Evolutionary conservation across 2,329 filamentous ascomycete genomes (phyloP).

Genomic region (Bipolaris bicolor): DNA sequence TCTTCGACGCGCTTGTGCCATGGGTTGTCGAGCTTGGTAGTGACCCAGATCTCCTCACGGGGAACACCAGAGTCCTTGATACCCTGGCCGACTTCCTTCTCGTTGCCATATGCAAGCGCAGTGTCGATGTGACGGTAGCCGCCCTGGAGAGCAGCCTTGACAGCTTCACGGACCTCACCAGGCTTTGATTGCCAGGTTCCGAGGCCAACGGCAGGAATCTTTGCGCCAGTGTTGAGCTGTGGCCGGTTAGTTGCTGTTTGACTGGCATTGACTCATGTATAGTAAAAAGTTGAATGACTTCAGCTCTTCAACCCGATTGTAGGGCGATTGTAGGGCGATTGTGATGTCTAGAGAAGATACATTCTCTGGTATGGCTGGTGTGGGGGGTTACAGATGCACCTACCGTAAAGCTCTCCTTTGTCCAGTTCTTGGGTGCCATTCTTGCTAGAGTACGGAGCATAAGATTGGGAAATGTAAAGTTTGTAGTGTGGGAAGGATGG

Average conservation of each 20-base stretch:
- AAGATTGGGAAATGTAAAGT: conserved; percentile 9
- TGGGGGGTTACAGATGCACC: not conserved
- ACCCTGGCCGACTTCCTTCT: conserved; percentile 72
- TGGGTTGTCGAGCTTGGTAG: conserved; percentile 83
- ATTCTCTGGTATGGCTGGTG: not conserved
- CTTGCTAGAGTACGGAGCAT: conserved; percentile 38
- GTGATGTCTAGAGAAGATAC: not conserved
- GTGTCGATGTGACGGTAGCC: conserved; percentile 82
- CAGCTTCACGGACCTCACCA: conserved; percentile 71
- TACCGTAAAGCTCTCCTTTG: conserved; percentile 45
- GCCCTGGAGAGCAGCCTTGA: conserved; percentile 69
- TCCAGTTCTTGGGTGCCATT: conserved; percentile 44
- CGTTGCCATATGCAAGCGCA: conserved; percentile 79
- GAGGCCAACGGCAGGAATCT: conserved; percentile 77
- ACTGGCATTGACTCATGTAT: not conserved
- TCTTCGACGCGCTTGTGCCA: conserved; percentile 68
- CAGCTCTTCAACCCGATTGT: not conserved
- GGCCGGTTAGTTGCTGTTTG: conserved; percentile 10
- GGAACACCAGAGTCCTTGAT: conserved; percentile 71
- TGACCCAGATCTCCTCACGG: conserved; percentile 73
- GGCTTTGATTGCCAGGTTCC: conserved; percentile 80
- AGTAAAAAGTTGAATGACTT: not conserved
- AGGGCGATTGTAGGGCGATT: no score
- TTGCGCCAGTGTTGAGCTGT: conserved; percentile 63
- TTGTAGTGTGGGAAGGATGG: conserved; percentile 10